Base-by-base conservation (phyloP, 768 basidiomycete species). In the Pleurotus sapidus region DNA sequence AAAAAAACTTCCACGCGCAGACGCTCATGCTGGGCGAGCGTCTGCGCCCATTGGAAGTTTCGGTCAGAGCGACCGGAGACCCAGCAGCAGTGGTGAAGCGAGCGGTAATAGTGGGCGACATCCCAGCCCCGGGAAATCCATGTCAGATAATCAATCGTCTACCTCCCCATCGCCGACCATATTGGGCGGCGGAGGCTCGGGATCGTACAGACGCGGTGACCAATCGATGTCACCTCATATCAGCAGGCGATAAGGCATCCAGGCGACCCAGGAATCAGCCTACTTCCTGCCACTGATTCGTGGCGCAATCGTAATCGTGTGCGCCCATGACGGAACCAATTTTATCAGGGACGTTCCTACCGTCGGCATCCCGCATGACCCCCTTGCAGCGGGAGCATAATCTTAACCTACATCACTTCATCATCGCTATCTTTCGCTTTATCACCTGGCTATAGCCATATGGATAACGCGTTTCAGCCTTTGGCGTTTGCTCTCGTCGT, bases 1-100 rank as follows among this genome's bases (percentile, higher is more conserved):
- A 85, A 88, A 88, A 89, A 88, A 88, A 89, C 79, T 86, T 57
- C 79, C 74, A 66, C 82, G 87, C 87, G 87, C 87, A 88, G 87
- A 86, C 81, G 87, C 79, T 78, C 78, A 80, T 64, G 66, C 86
- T 81, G 87, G 86, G 87, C 84, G 84, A 74, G 81, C 82, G 86
- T 86, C 87, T 88, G 87, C 87, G 87, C 84, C 80, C 62, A 24
- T 23, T 40, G 51, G 37, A 24, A 53, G 51, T 40, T 53, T 76
- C 72, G 67, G 67, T 66, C 60, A 65, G 65, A 62, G 64, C 70
- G 51, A 53, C 49, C 65, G 72, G 73, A 72, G 75, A 62, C 76
- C 71, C 68, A 80, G 76, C 70, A 75, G 65, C 23, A 34, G 49
- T 34, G 24, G 30, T 50, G 20, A 24, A n/a, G 49, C 27, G 4